phyloP scores from a whole-genome alignment of 1,139 yeast genomes.

The Yamadazyma triangularis region DNA sequence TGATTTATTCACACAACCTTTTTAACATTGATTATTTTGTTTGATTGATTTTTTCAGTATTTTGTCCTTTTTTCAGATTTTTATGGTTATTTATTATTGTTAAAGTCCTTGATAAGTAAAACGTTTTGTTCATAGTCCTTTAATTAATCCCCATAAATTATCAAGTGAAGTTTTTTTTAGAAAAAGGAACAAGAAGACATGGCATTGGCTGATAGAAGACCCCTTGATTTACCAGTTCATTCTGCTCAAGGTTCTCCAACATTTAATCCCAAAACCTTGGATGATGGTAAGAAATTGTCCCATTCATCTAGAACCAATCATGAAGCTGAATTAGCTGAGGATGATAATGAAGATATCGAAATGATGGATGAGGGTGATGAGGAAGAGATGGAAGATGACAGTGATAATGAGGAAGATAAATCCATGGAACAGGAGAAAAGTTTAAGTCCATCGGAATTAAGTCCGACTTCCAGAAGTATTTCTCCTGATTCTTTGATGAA shows the following conservation, averaged over 20 bases:
- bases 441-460: slow-evolving; percentile 22
- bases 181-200: slow-evolving; percentile 17
- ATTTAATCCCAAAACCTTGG: slow-evolving; percentile 39
- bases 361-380: slow-evolving; percentile 6
- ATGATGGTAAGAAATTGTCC: slow-evolving; percentile 4
- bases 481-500: slow-evolving; percentile 43
- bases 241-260: slow-evolving; percentile 41
- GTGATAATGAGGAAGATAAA: too few species aligned
- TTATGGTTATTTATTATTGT: slow-evolving; percentile 1
- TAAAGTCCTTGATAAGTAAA: slow-evolving; percentile 2
- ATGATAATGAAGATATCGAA: slow-evolving; percentile 7
- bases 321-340: slow-evolving; percentile 1
- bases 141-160: neutral
- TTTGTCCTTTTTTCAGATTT: too few species aligned
- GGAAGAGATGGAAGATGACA: slow-evolving; percentile 2
- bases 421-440: slow-evolving; percentile 19
- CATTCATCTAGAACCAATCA: neutral
- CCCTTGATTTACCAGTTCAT: slow-evolving; percentile 40
- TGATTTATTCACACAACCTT: neutral
- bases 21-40: too few species aligned
- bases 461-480: slow-evolving; percentile 40
- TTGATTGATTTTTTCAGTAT: too few species aligned
- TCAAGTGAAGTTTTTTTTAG: too few species aligned
- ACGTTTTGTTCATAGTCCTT: too few species aligned
- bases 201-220: slow-evolving; percentile 60